Percentiles rank a stretch among this genome's conserved stretches.
phyloP scores from a whole-genome alignment of 495 filamentous ascomycete genomes.

The Tuber magnatum region DNA sequence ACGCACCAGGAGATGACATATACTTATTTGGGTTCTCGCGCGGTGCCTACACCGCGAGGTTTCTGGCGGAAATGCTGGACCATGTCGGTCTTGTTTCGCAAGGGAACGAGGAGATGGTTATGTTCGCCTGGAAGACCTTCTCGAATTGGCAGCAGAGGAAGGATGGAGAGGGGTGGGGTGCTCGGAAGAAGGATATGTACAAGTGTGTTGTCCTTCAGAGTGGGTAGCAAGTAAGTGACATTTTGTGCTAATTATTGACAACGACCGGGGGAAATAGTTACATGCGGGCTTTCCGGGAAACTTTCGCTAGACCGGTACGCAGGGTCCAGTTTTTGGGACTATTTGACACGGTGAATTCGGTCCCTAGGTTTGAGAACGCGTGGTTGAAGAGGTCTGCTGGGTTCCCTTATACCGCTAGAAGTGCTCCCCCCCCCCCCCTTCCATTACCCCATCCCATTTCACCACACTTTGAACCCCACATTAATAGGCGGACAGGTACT shows the following conservation, averaged over 20 bases:
- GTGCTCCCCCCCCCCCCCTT: constrained; percentile 34
- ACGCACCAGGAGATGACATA: constrained; percentile 70
- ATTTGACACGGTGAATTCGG: constrained; percentile 74
- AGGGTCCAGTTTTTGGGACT: constrained; percentile 64
- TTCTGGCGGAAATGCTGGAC: constrained; percentile 80
- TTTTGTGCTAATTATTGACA: not conserved
- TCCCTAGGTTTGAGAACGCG: constrained; percentile 72
- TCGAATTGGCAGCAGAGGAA: constrained; percentile 71
- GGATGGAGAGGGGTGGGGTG: constrained; percentile 53
- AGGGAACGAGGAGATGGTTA: constrained; percentile 82
- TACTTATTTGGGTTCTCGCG: constrained; percentile 76
- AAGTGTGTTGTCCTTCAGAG: constrained; percentile 41
- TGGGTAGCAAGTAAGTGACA: not conserved
- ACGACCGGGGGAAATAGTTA: constrained; percentile 20
- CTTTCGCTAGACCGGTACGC: constrained; percentile 69
- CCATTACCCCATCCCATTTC: not conserved
- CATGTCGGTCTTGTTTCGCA: constrained; percentile 69
- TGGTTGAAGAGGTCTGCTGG: constrained; percentile 72
- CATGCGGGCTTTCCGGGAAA: constrained; percentile 78
- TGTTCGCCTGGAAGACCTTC: constrained; percentile 85
- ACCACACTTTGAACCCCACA: constrained; percentile 1
- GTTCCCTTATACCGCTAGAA: constrained; percentile 75
- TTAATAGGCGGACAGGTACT: constrained; percentile 18
- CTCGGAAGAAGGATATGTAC: constrained; percentile 57
- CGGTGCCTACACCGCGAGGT: constrained; percentile 80